Evolutionary conservation across 768 basidiomycete genomes (phyloP).

Genomic region (Psilocybe tampanensis): DNA sequence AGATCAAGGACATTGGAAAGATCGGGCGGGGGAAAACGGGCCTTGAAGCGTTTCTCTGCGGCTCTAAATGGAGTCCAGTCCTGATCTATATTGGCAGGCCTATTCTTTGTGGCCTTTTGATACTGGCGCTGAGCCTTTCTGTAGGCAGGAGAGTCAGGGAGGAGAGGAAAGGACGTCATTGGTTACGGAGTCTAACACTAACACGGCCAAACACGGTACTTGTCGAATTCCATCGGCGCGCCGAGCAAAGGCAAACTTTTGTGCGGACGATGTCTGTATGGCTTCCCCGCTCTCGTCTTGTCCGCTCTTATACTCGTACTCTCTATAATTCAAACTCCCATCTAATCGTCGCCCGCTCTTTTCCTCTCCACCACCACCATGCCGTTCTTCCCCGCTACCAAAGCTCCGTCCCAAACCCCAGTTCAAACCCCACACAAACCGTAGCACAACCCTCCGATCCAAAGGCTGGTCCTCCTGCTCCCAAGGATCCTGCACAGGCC

Average conservation of each 20-base stretch:
- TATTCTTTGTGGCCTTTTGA: conserved; percentile 60
- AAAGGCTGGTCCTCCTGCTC: conserved; percentile 52
- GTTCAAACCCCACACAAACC: conserved; percentile 17
- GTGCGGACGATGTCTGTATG: conserved; percentile 67
- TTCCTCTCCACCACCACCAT: conserved; percentile 17
- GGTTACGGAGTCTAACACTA: conserved; percentile 24
- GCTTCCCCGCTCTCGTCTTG: conserved; percentile 59
- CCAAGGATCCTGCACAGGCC: conserved; percentile 41
- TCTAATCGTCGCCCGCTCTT: conserved; percentile 25
- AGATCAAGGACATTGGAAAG: conserved; percentile 71
- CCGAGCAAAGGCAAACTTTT: background rate
- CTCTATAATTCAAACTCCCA: conserved; percentile 28
- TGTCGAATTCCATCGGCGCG: background rate
- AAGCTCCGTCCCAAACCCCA: conserved; percentile 33
- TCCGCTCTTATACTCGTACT: conserved; percentile 39
- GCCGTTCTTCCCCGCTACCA: conserved; percentile 31
- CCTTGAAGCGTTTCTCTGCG: conserved; percentile 81
- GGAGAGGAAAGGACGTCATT: conserved; percentile 39
- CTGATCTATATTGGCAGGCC: conserved; percentile 42
- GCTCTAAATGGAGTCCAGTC: conserved; percentile 77
- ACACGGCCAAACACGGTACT: conserved; percentile 33
- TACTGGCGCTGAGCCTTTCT: conserved; percentile 61
- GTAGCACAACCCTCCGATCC: conserved; percentile 36
- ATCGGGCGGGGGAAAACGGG: conserved; percentile 77
- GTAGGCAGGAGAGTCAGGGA: conserved; percentile 53